Evolutionary conservation across 1,284 basidiomycete genomes (phyloP), one percentile per base, ranked within the genome.

Genomic region (Cutaneotrichosporon mucoides): DNA sequence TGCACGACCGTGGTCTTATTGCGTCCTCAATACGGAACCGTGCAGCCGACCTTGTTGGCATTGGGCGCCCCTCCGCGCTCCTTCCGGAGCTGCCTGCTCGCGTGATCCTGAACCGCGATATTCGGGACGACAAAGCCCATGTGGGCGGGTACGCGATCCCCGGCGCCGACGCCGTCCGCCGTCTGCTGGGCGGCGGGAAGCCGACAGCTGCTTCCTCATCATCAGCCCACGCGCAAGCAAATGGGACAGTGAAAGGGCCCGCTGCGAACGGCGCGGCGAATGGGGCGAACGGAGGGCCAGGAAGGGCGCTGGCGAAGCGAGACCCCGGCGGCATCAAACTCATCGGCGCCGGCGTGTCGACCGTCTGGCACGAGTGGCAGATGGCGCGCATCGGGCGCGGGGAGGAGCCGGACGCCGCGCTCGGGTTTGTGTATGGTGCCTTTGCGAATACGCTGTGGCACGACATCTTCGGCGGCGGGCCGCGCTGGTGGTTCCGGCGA

Each of bases 361-460:
- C 73, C 2, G 61, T 72, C 15, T 76, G 75, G 75, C 73, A 76
- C 57, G 73, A 75, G 64, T 76, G 74, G 75, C 75, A 76, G 62
- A 60, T 76, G 56, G 66, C 63, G 11, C 59, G 73, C 8, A 63
- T 76, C 2, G 73, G 69, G 16, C 57, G 73, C 35, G 73, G 75
- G 1, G 55, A 68, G 15, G 64, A 75, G 44, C 68, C 73, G 5
- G 71, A 75, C 52, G 37, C 60, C 12, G 12, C 53, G 24, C 68
- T 76, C 62, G 58, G 65, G 40, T 76, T 73, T 72, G 57, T 61
- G 42, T 61, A 62, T 1, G 63, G 62, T 6, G 47, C 69, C n/a
- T 36, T 69, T 12, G 38, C 56, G 3, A 70, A 74, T 40, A 63
- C 60, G 10, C 15, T 74, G 0, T 74, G 73, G 73, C 67, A 61